phyloP scores from a whole-genome alignment of 2,329 filamentous ascomycete genomes.

The Ceratocystiopsis brevicomis region DNA sequence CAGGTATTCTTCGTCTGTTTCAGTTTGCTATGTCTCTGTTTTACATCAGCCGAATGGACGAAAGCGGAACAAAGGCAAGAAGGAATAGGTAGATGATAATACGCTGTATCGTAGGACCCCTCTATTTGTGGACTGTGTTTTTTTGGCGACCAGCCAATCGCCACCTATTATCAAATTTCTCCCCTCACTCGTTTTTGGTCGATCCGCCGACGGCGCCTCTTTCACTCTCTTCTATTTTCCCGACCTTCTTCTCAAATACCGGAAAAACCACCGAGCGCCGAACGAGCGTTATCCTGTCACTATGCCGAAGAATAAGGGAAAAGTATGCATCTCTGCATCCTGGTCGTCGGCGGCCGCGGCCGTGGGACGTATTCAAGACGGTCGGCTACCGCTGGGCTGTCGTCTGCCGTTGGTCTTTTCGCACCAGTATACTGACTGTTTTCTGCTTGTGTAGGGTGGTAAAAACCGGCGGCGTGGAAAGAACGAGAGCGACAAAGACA shows the following conservation, averaged over 20 bases:
- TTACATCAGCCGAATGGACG: too few species aligned
- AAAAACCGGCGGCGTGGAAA: conserved; percentile 98
- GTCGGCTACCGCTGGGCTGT: too few species aligned
- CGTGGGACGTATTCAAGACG: too few species aligned
- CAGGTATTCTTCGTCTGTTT: too few species aligned
- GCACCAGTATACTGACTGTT: neutral
- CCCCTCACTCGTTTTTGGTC: too few species aligned
- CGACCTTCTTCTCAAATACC: too few species aligned
- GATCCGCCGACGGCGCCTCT: neutral
- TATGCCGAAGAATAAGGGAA: conserved; percentile 99
- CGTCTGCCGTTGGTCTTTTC: neutral
- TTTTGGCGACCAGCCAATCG: conserved; percentile 1
- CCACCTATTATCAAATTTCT: neutral
- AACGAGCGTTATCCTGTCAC: conserved; percentile 15
- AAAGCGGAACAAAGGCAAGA: neutral
- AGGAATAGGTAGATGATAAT: neutral
- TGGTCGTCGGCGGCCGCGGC: neutral
- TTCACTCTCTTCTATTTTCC: neutral
- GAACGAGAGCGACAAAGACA: conserved; percentile 98
- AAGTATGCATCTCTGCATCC: conserved; percentile 31
- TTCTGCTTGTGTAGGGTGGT: conserved; percentile 36
- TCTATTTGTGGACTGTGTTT: conserved; percentile 6
- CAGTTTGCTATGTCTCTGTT: too few species aligned
- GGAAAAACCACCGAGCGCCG: neutral
- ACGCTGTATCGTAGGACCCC: neutral